A percentile compares a stretch with the other conserved stretches of the same genome.
Conservation (phyloP, 2,329 filamentous ascomycete genomes). For the Fusarium coffeatum region DNA sequence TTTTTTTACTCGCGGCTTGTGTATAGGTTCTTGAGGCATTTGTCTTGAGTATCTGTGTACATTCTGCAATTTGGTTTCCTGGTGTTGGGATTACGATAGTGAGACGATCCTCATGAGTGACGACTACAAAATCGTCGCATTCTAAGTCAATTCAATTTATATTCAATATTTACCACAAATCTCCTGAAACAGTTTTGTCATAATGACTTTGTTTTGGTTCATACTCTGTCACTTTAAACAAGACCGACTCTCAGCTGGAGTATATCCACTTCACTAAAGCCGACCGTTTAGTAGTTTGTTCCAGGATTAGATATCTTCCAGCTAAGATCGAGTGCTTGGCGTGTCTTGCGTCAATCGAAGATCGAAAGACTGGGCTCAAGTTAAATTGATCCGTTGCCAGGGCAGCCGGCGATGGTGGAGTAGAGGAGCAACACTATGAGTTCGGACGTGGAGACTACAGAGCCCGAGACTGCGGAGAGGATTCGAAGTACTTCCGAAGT, state of each 20-base stretch:
- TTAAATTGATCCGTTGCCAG: slow-evolving; percentile 19
- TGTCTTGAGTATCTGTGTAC: slow-evolving; percentile 9
- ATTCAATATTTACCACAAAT: slow-evolving; percentile 23
- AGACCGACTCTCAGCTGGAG: neutral
- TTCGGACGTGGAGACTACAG: neutral
- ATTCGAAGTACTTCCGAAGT: neutral
- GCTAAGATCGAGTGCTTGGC: neutral
- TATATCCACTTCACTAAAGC: neutral
- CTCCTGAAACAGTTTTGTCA: neutral
- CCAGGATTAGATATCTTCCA: neutral
- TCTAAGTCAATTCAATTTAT: slow-evolving; percentile 45
- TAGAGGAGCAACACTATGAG: neutral
- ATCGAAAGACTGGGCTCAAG: slow-evolving; percentile 14
- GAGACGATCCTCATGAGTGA: slow-evolving; percentile 50
- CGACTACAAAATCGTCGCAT: slow-evolving; percentile 47
- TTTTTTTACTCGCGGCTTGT: slow-evolving; percentile 14
- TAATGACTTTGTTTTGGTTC: neutral
- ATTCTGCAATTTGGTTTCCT: slow-evolving; percentile 23
- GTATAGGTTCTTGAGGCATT: slow-evolving; percentile 6
- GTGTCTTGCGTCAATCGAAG: slow-evolving; percentile 31
- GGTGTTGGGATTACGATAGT: slow-evolving; percentile 50
- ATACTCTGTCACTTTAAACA: neutral
- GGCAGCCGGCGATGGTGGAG: slow-evolving; percentile 19
- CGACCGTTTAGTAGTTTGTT: neutral
- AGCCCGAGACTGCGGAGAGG: slow-evolving; percentile 6